phyloP scores from a whole-genome alignment of 192 early-diverging fungal species.

The Backusella tarrabulga region DNA sequence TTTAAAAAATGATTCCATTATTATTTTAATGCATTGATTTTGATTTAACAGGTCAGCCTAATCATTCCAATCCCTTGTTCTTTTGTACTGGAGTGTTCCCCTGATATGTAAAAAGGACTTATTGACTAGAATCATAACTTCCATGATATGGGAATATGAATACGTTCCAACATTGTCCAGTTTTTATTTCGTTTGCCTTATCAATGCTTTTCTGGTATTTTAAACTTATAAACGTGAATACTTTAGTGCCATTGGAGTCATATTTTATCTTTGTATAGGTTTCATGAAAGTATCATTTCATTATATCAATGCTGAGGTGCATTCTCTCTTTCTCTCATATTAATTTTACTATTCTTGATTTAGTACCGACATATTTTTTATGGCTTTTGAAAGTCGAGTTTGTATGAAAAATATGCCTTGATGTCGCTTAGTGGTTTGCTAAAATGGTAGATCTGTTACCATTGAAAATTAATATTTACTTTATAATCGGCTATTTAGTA shows the following conservation, averaged over 20 bases:
- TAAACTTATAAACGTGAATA: not conserved
- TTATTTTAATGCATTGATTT: not conserved
- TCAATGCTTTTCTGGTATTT: not conserved
- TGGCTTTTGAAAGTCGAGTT: not conserved
- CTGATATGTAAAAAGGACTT: not conserved
- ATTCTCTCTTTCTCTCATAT: not conserved
- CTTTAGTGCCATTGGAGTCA: no score
- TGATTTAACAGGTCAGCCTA: not conserved
- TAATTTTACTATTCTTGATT: not conserved
- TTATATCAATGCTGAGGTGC: not conserved
- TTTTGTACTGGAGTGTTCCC: not conserved
- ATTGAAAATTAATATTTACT: not conserved
- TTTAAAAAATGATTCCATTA: no score
- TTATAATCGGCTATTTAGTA: not conserved
- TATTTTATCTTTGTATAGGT: not conserved
- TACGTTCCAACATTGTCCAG: not conserved
- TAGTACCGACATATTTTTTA: not conserved
- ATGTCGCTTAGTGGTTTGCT: not conserved
- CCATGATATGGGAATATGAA: not conserved
- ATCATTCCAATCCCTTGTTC: not conserved
- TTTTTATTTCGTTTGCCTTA: no score
- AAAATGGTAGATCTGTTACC: not conserved
- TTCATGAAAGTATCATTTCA: not conserved
- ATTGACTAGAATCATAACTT: not conserved
- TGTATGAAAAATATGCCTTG: no score